Conservation (phyloP, 2,329 filamentous ascomycete species). For the Aspergillus pseudotamarii region DNA sequence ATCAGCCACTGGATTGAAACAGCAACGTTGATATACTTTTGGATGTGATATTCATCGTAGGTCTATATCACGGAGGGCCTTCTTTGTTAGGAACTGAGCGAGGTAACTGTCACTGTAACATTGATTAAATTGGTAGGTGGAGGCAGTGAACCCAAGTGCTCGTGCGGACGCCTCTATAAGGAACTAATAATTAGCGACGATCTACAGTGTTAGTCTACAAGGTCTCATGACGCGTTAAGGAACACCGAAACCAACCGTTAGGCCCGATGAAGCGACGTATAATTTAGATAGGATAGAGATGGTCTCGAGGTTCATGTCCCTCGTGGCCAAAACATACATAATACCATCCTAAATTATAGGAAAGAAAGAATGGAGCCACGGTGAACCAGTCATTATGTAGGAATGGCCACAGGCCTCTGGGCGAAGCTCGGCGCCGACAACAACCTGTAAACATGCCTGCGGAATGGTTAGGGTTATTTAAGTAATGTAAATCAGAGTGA, state of each 20-base stretch:
- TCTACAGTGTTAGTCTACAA: not conserved
- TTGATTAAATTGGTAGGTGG: not conserved
- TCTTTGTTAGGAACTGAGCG: not conserved
- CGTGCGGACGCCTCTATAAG: too few relatives aligned
- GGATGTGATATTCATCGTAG: not conserved
- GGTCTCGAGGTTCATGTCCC: not conserved
- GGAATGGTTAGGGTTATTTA: not conserved
- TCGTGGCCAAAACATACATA: not conserved
- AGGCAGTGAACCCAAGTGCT: not conserved
- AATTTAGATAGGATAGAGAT: not conserved
- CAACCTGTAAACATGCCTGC: not conserved
- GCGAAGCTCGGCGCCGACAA: not conserved
- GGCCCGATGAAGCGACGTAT: not conserved
- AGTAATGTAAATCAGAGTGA: not conserved
- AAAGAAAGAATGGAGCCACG: not conserved
- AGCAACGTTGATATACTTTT: not conserved
- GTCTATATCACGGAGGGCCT: not conserved
- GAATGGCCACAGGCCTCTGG: not conserved
- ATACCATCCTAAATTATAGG: too few relatives aligned
- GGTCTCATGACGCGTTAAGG: not conserved
- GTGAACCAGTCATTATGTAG: not conserved
- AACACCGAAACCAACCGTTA: not conserved
- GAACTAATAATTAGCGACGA: not conserved
- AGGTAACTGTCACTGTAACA: not conserved
- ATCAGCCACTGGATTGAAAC: not conserved